Base-by-base conservation (phyloP, 1,284 basidiomycete species). In the Termitomyces sp. region DNA sequence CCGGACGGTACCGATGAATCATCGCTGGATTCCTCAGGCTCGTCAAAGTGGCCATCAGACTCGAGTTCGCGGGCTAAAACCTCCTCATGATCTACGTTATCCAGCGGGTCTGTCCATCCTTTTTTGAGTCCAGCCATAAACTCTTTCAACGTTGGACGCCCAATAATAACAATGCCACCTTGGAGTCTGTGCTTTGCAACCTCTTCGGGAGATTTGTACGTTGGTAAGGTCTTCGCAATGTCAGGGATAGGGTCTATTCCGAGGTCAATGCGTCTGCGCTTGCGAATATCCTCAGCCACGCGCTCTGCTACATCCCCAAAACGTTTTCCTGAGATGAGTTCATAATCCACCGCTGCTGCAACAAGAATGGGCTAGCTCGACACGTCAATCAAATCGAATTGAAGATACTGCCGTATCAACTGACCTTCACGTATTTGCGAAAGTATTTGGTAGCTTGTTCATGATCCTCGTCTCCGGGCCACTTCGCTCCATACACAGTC, bases 341-440 rank as follows among this genome's bases (percentile, higher is more conserved):
- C 86, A 70, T 90, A 98, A 77, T 99, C 96, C 37, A 98, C 76
- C 0, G 92, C 96, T 4, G 94, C 93, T 8, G 96, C 93, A 30
- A 95, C 91, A 11, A 99, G 79, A 57, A 97, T 84, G 5, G 96
- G 96, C 94, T 97, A 54, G 60, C 35, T 50, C 49, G 52, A 49
- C 35, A 37, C 42, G 55, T 51, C 39, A 54, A 52, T 52, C 40
- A 57, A 40, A 50, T 21, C 42, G 43, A 41, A 28, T 49, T 11
- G 49, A 47, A 28, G 62, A 50, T 55, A 46, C 59, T 64, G 58
- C 60, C 53, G 50, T 41, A 49, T 45, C 47, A 56, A 55, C 71
- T 57, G 75, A 96, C 94, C 87, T 97, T 97, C 76, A 97, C 84
- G 71, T 97, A 98, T 75, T 91, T 93, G 66, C 91, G 86, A 73